These are phyloP conservation scores for Venturia carpophila DNA, from an alignment of 2,329 filamentous ascomycete genomes.

Conservation along the genomic window DNA sequence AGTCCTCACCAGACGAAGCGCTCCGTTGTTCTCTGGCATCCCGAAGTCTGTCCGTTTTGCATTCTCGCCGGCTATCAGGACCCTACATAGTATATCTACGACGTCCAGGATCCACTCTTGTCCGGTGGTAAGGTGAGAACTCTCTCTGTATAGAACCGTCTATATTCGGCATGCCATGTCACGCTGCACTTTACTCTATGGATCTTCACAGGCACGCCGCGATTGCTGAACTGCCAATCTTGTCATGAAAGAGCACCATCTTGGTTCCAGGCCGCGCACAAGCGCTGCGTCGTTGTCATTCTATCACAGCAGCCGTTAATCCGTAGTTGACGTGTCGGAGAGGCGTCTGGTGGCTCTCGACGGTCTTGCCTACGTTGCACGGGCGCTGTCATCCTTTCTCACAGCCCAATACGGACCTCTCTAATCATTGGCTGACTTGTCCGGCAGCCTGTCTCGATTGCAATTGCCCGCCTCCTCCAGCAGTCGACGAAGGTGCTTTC, in stretches of 20 bases:
- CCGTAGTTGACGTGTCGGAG: background rate
- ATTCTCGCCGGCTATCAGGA: background rate
- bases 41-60: background rate
- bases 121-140: background rate
- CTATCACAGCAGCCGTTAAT: background rate
- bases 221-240: background rate
- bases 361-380: background rate
- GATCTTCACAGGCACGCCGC: background rate
- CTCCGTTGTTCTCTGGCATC: slow-evolving; percentile 4
- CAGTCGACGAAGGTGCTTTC: no score
- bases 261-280: background rate
- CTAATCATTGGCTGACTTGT: background rate
- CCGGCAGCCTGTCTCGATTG: background rate
- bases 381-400: background rate
- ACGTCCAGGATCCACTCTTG: background rate
- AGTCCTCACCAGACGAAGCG: background rate
- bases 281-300: background rate
- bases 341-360: background rate
- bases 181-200: slow-evolving; percentile 1
- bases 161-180: background rate
- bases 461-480: background rate
- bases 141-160: background rate
- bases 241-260: background rate
- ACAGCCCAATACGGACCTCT: background rate
- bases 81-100: slow-evolving; percentile 7